Percentiles rank a stretch among this genome's conserved stretches.
Evolutionary conservation across 1,139 yeast species (phyloP).

Genomic region (Scheffersomyces stambukii): DNA sequence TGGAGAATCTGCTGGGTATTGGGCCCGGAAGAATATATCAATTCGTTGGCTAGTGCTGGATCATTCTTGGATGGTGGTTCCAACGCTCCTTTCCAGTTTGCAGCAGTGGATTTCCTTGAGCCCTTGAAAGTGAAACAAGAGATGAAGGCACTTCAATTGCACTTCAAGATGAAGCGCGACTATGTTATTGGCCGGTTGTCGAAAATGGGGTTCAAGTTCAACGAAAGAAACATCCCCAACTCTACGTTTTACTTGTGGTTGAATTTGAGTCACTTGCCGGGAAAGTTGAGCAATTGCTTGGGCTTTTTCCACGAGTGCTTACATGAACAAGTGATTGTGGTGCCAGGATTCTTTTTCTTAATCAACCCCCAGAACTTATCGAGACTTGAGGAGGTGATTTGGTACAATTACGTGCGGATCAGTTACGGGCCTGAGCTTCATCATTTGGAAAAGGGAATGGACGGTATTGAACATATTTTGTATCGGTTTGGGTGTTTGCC

Average conservation of each 20-base stretch:
- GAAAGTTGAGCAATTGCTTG: slow-evolving; percentile 55
- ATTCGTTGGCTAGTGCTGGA: slow-evolving; percentile 58
- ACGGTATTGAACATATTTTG: slow-evolving; percentile 59
- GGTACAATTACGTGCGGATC: slow-evolving; percentile 60
- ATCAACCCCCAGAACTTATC: slow-evolving; percentile 63
- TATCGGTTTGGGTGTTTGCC: slow-evolving; percentile 43
- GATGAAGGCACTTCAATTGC: slow-evolving; percentile 59
- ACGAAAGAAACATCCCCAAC: slow-evolving; percentile 46
- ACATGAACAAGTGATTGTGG: slow-evolving; percentile 60
- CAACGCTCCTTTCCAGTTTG: slow-evolving; percentile 62
- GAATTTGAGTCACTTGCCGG: slow-evolving; percentile 55
- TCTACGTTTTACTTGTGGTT: slow-evolving; percentile 67
- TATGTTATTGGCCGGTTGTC: slow-evolving; percentile 50
- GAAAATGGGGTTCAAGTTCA: slow-evolving; percentile 56
- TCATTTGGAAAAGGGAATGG: slow-evolving; percentile 58
- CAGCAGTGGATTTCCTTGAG: slow-evolving; percentile 55
- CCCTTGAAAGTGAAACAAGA: slow-evolving; percentile 50
- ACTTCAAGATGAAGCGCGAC: slow-evolving; percentile 60
- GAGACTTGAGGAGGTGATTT: slow-evolving; percentile 56
- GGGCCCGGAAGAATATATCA: slow-evolving; percentile 63
- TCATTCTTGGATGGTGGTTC: slow-evolving; percentile 65
- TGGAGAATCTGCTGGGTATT: slow-evolving; percentile 70
- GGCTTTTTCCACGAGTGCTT: slow-evolving; percentile 69
- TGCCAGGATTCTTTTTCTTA: slow-evolving; percentile 66
- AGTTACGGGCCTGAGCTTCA: slow-evolving; percentile 63